These are phyloP conservation scores for Ceratocystis diversiconidia DNA, from an alignment of 2,329 filamentous ascomycete genomes.

Conservation along the genomic window DNA sequence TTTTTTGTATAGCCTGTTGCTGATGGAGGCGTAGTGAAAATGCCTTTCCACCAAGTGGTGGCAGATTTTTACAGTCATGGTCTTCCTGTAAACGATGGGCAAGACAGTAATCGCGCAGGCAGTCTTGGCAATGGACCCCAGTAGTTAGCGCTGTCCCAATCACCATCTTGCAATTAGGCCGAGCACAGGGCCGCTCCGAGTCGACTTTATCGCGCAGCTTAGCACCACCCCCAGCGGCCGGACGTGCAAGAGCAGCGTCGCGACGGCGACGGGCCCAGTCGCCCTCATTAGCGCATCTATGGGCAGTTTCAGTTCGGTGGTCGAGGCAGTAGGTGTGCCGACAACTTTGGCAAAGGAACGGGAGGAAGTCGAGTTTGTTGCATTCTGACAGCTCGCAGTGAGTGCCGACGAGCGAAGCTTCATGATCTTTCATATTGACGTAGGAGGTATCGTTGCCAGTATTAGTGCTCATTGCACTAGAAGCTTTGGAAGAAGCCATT, in stretches of 20 bases:
- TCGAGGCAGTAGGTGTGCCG: constrained; percentile 77
- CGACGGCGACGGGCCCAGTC: constrained; percentile 48
- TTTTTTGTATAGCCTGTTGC: constrained; percentile 41
- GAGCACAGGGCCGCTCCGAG: constrained; percentile 53
- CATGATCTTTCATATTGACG: constrained; percentile 58
- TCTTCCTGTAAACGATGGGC: constrained; percentile 65
- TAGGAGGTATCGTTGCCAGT: constrained; percentile 39
- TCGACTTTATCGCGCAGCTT: constrained; percentile 38
- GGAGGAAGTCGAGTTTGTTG: constrained; percentile 89
- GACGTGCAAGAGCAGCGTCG: constrained; percentile 38
- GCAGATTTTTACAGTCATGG: constrained; percentile 69
- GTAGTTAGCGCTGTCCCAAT: constrained; percentile 55
- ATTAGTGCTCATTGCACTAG: constrained; percentile 24
- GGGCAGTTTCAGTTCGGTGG: constrained; percentile 73
- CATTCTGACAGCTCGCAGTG: constrained; percentile 90
- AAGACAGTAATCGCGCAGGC: constrained; percentile 62
- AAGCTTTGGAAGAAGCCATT: constrained; percentile 12
- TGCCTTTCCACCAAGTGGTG: constrained; percentile 32
- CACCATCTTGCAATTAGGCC: constrained; percentile 50
- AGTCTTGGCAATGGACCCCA: constrained; percentile 56
- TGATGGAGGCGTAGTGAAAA: constrained; percentile 31
- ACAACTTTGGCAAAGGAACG: constrained; percentile 87
- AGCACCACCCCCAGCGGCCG: constrained; percentile 40
- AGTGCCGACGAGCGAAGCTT: constrained; percentile 72
- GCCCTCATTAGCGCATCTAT: constrained; percentile 49